A percentile compares a stretch with the other conserved stretches of the same genome.
These are phyloP conservation scores for Fagopyrum esculentum DNA, from an alignment of 148 eudicot species.

Conservation along the genomic window DNA sequence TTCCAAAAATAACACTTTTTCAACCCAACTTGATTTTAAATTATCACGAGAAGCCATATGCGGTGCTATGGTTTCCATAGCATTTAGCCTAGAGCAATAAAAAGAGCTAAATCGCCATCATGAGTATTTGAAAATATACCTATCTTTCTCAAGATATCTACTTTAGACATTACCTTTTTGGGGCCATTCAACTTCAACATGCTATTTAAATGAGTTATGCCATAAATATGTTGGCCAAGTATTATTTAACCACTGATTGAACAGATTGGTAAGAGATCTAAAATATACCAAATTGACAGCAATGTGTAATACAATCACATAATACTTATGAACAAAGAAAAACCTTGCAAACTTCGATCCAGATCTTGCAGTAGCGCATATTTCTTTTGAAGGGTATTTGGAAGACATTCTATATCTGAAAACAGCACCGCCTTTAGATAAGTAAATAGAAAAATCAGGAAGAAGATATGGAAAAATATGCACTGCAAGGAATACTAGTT, in stretches of 20 bases:
- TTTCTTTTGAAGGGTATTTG: slow-evolving; percentile 70
- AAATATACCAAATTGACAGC: not conserved
- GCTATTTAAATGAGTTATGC: not conserved
- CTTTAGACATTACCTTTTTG: not conserved
- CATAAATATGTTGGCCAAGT: not conserved
- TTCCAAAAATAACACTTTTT: not conserved
- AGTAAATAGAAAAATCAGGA: slow-evolving; percentile 3
- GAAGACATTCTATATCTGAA: slow-evolving; percentile 79
- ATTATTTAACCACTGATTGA: not conserved
- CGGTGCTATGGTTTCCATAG: not conserved
- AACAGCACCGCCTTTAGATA: not conserved
- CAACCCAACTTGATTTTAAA: not conserved
- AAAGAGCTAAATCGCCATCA: not conserved
- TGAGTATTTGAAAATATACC: not conserved
- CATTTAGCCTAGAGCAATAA: not conserved
- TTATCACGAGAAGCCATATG: not conserved
- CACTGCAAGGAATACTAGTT: not conserved
- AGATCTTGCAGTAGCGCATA: slow-evolving; percentile 75
- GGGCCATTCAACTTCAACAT: not conserved
- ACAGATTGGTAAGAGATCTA: slow-evolving; percentile 7
- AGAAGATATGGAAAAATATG: not conserved
- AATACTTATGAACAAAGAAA: slow-evolving; percentile 8
- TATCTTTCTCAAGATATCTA: not conserved
- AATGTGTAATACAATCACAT: not conserved
- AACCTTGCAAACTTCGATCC: slow-evolving; percentile 88